Evolutionary conservation across 495 filamentous ascomycete species (phyloP).

Genomic region (Neurospora sp.): DNA sequence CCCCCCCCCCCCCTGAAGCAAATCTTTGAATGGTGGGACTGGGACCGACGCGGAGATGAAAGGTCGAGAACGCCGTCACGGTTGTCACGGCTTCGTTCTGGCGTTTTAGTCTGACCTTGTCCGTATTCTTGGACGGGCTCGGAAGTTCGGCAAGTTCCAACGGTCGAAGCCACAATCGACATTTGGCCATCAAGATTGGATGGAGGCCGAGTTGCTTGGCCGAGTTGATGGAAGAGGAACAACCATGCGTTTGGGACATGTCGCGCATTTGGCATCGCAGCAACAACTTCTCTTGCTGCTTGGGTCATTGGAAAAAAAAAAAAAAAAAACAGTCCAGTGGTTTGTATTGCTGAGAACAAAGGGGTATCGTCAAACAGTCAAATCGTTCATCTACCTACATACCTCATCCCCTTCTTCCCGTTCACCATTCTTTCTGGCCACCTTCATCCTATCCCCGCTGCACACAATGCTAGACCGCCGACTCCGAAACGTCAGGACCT

Average conservation of each 20-base stretch:
- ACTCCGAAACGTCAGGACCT: background rate
- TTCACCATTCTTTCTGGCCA: background rate
- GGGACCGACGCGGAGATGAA: background rate
- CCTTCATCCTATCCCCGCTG: background rate
- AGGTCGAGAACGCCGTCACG: background rate
- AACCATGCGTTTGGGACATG: no score
- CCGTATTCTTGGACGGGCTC: background rate
- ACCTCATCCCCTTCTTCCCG: background rate
- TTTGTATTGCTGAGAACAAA: background rate
- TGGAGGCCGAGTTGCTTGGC: background rate
- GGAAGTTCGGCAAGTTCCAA: background rate
- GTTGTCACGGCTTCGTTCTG: background rate
- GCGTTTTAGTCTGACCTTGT: background rate
- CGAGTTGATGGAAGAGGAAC: no score
- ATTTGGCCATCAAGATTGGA: background rate
- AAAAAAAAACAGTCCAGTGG: background rate
- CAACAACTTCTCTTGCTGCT: background rate
- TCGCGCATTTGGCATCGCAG: background rate
- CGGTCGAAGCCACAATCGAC: background rate
- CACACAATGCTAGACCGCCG: background rate
- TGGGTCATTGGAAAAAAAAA: background rate
- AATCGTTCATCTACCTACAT: background rate
- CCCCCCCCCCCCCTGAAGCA: background rate
- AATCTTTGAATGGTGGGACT: background rate
- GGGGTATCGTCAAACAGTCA: background rate